A percentile compares a stretch with the other conserved stretches of the same genome.
Conservation (phyloP, 2,329 filamentous ascomycete genomes). For the Chrysosporium keratinophilum region DNA sequence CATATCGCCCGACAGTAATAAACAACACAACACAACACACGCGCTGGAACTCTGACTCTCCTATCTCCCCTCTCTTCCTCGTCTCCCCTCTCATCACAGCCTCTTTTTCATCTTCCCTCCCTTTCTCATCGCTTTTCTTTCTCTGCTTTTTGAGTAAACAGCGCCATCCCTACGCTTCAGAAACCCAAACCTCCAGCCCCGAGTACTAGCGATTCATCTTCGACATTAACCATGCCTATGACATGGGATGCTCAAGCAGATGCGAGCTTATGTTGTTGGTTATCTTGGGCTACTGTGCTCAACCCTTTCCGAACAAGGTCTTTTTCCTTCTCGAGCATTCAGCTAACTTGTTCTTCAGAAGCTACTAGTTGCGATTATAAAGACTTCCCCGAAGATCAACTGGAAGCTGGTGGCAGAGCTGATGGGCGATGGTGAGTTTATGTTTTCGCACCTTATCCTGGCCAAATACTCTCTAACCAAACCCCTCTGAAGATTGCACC, state of each 20-base stretch:
- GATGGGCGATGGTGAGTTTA: slow-evolving; percentile 19
- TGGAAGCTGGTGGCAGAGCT: slow-evolving; percentile 16
- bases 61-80: neutral
- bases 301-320: neutral
- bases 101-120: neutral
- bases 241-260: slow-evolving; percentile 23
- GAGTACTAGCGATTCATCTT: neutral
- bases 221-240: slow-evolving; percentile 19
- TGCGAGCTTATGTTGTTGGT: slow-evolving; percentile 23
- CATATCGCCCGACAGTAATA: neutral
- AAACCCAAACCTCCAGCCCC: neutral
- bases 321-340: neutral
- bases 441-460: neutral
- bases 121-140: neutral
- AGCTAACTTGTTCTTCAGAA: slow-evolving; percentile 7
- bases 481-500: slow-evolving; percentile 19
- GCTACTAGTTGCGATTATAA: slow-evolving; percentile 21
- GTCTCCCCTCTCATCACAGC: neutral
- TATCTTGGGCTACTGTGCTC: too few species aligned
- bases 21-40: neutral
- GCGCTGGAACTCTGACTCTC: neutral
- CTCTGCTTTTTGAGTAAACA: neutral
- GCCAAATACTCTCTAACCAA: neutral
- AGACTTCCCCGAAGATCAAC: slow-evolving; percentile 18
- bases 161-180: neutral